phyloP scores from a whole-genome alignment of 768 basidiomycete genomes.

The Boletus huronensis region DNA sequence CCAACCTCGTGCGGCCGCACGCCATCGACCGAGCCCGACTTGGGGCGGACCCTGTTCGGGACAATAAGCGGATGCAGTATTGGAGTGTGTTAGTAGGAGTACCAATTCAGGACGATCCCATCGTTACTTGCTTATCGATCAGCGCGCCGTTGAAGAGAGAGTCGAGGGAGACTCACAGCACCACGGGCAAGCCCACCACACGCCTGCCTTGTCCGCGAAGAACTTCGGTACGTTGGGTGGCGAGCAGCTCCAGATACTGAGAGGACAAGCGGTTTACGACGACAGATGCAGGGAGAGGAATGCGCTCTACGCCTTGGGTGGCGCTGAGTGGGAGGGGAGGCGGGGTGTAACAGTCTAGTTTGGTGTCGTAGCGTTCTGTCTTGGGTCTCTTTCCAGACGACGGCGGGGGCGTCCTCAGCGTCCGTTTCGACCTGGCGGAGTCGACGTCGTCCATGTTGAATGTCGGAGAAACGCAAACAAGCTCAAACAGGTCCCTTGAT shows the following conservation, averaged over 20 bases:
- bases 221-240: slow-evolving; percentile 13
- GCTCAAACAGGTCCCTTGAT: slow-evolving; percentile 13
- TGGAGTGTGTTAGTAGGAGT: not conserved
- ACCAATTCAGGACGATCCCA: slow-evolving; percentile 31
- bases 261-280: slow-evolving; percentile 10
- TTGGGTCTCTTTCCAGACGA: slow-evolving; percentile 21
- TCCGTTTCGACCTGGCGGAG: slow-evolving; percentile 13
- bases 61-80: slow-evolving; percentile 7
- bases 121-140: slow-evolving; percentile 23
- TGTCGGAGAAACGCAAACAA: slow-evolving; percentile 21
- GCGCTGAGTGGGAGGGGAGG: slow-evolving; percentile 20
- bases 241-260: slow-evolving; percentile 12
- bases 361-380: slow-evolving; percentile 9
- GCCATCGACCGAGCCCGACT: not conserved
- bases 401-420: slow-evolving; percentile 2
- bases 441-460: slow-evolving; percentile 14
- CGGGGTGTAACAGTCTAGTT: not conserved
- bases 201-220: slow-evolving; percentile 22
- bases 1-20: not conserved
- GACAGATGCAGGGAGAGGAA: slow-evolving; percentile 13
- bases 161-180: slow-evolving; percentile 21
- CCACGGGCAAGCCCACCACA: slow-evolving; percentile 24
- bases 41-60: slow-evolving; percentile 15
- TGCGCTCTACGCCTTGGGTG: slow-evolving; percentile 28
- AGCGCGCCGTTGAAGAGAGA: not conserved